A percentile compares a stretch with the other conserved stretches of the same genome.
Evolutionary conservation across 2,329 filamentous ascomycete species (phyloP).

Genomic region (Fusarium protoensiforme): DNA sequence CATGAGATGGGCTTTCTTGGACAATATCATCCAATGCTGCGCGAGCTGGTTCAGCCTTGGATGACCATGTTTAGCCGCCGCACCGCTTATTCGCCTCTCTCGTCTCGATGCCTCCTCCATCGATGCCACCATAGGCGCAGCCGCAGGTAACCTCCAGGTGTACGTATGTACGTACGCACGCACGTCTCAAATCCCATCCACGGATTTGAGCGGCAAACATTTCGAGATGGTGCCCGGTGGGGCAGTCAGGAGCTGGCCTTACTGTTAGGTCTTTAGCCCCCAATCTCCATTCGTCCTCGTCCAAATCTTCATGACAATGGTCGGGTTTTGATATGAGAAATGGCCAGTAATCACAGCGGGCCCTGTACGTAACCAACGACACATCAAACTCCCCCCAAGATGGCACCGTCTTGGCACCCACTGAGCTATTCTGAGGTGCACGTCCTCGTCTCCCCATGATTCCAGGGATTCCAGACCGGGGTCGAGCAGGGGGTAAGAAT

Average conservation of each 20-base stretch:
- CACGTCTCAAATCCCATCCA: neutral
- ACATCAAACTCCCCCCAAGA: conserved; percentile 6
- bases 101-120: neutral
- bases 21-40: neutral
- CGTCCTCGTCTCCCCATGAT: conserved; percentile 21
- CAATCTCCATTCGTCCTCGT: neutral
- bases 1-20: neutral
- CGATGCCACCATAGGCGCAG: neutral
- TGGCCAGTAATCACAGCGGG: neutral
- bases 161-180: neutral
- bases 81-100: neutral
- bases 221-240: neutral
- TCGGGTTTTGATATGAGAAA: neutral
- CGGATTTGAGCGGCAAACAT: neutral
- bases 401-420: neutral
- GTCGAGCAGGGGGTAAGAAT: conserved; percentile 6
- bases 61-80: conserved; percentile 25
- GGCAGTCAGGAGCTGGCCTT: neutral
- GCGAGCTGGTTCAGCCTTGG: neutral
- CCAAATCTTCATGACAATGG: neutral
- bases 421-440: conserved; percentile 7
- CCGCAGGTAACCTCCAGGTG: neutral
- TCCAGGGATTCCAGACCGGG: conserved; percentile 16
- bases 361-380: conserved; percentile 21
- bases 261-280: neutral